Evolutionary conservation across 768 basidiomycete species (phyloP).

Genomic region (Phaeotremella skinneri): DNA sequence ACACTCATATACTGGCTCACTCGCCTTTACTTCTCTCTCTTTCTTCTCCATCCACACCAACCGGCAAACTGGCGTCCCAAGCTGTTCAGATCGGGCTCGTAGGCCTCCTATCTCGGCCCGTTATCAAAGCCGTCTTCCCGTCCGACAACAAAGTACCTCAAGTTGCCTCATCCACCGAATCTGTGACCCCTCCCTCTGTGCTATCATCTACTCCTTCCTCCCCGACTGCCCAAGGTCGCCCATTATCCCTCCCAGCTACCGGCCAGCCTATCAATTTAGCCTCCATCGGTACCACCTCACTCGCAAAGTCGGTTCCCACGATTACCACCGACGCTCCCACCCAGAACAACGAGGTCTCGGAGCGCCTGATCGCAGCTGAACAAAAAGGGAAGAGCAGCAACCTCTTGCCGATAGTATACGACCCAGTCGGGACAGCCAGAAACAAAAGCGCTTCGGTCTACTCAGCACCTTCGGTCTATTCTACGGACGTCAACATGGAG

Average conservation of each 20-base stretch:
- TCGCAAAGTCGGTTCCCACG: background rate
- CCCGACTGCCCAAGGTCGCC: conserved; percentile 15
- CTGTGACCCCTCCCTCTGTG: conserved; percentile 18
- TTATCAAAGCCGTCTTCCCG: conserved; percentile 48
- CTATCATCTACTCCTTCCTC: conserved; percentile 33
- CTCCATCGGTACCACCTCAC: background rate
- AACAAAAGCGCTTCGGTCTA: background rate
- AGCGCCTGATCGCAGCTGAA: background rate
- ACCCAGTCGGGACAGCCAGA: background rate
- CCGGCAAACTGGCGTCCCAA: conserved; percentile 42
- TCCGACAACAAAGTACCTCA: conserved; percentile 17
- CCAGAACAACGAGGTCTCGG: background rate
- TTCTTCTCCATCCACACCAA: conserved; percentile 12
- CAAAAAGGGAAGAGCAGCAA: background rate
- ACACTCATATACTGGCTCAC: too few species aligned
- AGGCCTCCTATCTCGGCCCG: conserved; percentile 46
- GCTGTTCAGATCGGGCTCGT: conserved; percentile 48
- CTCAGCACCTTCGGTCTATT: conserved; percentile 2
- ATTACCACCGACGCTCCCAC: background rate
- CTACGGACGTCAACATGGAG: background rate
- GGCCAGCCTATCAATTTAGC: background rate
- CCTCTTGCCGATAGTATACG: background rate
- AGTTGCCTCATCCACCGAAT: conserved; percentile 2
- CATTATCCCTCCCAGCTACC: conserved; percentile 6
- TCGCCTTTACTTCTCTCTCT: background rate